Evolutionary conservation across 2,329 filamentous ascomycete species (phyloP), one percentile per base, ranked within the genome.

Genomic region (Ilyonectria sp.): DNA sequence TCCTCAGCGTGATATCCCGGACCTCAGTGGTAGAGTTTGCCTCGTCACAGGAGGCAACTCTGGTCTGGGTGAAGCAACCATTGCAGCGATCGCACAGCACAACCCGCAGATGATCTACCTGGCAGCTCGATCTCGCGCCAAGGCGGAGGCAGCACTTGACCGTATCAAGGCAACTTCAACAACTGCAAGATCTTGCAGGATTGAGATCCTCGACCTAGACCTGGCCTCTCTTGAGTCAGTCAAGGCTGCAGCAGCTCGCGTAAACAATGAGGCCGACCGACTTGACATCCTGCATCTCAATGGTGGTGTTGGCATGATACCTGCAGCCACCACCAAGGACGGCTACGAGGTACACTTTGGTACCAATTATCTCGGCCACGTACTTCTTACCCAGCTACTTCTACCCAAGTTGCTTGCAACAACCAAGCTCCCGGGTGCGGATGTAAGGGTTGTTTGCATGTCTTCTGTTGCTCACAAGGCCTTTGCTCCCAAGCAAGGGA

Each of bases 311-410:
- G 31, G 37, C 4, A 52, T 40, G 21, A 46, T 61, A 17, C 52
- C 56, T 29, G 29, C 47, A 4, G 53, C 60, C 35, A 57, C 33
- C 6, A 63, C 60, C 15, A 31, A 53, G 19, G 63, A 65, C 13
- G 63, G 63, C 26, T 60, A 60, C 21, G 63, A 65, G 56, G 29
- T 65, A 26, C 56, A 65, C 7, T 65, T 65, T 26, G 63, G 56
- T 17, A 65, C 63, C 11, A 65, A 65, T 15, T 60, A 65, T 21
- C 23, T 65, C 5, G 63, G 63, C 19, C 63, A 65, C 21, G 56
- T 21, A 21, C 63, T 65, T 11, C 35, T 65, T n/a, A 65, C 63
- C 44, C 63, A 65, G 44, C 40, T 56, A 7, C 44, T 65, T 10
- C 60, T 65, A 56, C 63, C 63, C 29, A 65, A 60, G 33, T 21